Conservation (phyloP, 306 rosid species). For the Fragaria vesca region DNA sequence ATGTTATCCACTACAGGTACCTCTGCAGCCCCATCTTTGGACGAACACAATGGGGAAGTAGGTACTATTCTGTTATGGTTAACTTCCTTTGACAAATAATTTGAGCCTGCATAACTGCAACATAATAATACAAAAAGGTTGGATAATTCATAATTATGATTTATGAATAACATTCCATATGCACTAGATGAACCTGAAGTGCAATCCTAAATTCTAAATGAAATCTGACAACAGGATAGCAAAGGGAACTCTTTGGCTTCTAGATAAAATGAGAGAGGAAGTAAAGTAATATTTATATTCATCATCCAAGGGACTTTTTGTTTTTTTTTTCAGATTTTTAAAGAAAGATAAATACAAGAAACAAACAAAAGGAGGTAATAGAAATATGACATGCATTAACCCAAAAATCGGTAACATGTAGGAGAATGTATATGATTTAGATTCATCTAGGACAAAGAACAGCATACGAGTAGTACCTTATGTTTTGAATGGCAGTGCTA, state of each 20-base stretch:
- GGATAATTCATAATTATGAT: not conserved
- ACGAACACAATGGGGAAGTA: slow-evolving; percentile 43
- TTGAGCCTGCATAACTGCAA: slow-evolving; percentile 51
- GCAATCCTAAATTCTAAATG: not conserved
- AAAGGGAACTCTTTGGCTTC: slow-evolving; percentile 1
- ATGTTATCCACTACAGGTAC: slow-evolving; percentile 25
- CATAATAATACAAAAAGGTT: not conserved
- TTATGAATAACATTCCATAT: not conserved
- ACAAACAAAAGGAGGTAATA: not conserved
- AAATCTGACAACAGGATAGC: not conserved
- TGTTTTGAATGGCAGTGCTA: slow-evolving; percentile 35
- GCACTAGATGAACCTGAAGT: not conserved
- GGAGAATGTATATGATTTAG: not conserved
- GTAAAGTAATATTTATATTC: not conserved
- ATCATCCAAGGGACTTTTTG: not conserved
- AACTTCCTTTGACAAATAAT: slow-evolving; percentile 51
- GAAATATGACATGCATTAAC: not conserved
- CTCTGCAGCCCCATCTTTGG: slow-evolving; percentile 25
- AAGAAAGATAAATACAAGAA: not conserved
- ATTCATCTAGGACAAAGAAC: not conserved
- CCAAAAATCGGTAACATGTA: not conserved
- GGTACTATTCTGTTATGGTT: slow-evolving; percentile 63
- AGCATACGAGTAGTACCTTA: slow-evolving; percentile 39
- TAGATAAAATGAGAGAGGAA: not conserved
- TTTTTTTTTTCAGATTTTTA: not conserved